Evolutionary conservation across 78 protist genomes (phyloP).

Genomic region (Cavenderia fasciculata): DNA sequence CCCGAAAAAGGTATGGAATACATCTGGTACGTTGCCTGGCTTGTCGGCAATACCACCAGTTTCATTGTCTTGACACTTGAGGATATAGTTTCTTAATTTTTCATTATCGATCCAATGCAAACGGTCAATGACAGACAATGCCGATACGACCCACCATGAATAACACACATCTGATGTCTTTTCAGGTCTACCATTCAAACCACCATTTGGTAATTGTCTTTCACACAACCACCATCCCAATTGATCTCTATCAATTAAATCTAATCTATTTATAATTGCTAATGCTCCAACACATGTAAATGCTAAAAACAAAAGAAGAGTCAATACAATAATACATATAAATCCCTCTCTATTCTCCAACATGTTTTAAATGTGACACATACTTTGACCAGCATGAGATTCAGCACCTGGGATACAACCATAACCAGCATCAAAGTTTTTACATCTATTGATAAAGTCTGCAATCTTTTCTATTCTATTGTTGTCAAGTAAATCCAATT

Average conservation of each 20-base stretch:
- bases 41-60: constrained; percentile 98
- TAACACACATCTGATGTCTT: constrained; percentile 99
- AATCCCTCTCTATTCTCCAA: not conserved
- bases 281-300: constrained; percentile 98
- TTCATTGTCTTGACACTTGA: constrained; percentile 95
- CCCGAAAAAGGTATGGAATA: constrained; percentile 99
- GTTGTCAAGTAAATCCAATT: constrained; percentile 78
- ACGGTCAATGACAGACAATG: constrained; percentile 88
- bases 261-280: constrained; percentile 87
- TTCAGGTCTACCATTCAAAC: constrained; percentile 99
- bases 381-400: constrained; percentile 98
- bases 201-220: constrained; percentile 98
- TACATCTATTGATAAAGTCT: constrained; percentile 84
- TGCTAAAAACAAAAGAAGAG: no score
- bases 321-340: not conserved
- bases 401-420: constrained; percentile 98
- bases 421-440: constrained; percentile 98
- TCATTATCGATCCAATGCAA: constrained; percentile 94
- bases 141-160: constrained; percentile 99
- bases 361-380: not conserved
- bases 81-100: constrained; percentile 87
- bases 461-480: constrained; percentile 87
- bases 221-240: constrained; percentile 99
- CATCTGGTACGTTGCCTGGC: constrained; percentile 98
- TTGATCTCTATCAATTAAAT: constrained; percentile 81